Conservation (phyloP, 2,329 filamentous ascomycete genomes). For the Phaeophleospora eucalypticola region DNA sequence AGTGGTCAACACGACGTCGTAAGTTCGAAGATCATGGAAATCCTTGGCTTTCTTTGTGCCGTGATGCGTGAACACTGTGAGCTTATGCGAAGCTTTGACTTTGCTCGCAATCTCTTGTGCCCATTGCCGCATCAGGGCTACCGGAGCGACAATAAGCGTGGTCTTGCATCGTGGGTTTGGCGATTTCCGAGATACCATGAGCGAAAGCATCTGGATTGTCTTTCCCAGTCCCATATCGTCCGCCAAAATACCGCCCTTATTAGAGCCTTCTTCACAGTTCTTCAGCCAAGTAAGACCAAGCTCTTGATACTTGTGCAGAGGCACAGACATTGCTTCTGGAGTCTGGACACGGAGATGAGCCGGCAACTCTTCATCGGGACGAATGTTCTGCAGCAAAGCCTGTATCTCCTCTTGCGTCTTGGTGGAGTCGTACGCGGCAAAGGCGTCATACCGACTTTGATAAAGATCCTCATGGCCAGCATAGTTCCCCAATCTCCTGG, state of each 20-base stretch:
- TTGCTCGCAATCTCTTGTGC: constrained; percentile 72
- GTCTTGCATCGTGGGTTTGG: constrained; percentile 59
- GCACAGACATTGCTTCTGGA: constrained; percentile 62
- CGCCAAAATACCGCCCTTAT: constrained; percentile 72
- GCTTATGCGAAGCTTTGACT: constrained; percentile 50
- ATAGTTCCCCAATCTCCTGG: constrained; percentile 19
- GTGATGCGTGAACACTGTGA: constrained; percentile 69
- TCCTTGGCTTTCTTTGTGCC: constrained; percentile 53
- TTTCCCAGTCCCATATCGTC: constrained; percentile 84
- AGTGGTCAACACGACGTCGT: constrained; percentile 74
- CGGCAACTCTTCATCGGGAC: constrained; percentile 57
- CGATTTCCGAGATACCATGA: constrained; percentile 68
- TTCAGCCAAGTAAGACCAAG: constrained; percentile 73
- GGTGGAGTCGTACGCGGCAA: constrained; percentile 40
- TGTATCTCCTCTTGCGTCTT: constrained; percentile 64
- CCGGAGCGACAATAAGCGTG: constrained; percentile 76
- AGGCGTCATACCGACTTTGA: constrained; percentile 22
- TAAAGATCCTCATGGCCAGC: constrained; percentile 26
- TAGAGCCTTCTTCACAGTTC: constrained; percentile 64
- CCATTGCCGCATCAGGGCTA: constrained; percentile 81
- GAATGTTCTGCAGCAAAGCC: constrained; percentile 66
- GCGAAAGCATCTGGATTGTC: constrained; percentile 74
- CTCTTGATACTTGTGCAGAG: constrained; percentile 77
- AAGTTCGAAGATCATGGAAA: constrained; percentile 59
- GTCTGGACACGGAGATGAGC: constrained; percentile 61